Base-by-base conservation (phyloP, 148 eudicot species). In the Diospyros kaki region DNA sequence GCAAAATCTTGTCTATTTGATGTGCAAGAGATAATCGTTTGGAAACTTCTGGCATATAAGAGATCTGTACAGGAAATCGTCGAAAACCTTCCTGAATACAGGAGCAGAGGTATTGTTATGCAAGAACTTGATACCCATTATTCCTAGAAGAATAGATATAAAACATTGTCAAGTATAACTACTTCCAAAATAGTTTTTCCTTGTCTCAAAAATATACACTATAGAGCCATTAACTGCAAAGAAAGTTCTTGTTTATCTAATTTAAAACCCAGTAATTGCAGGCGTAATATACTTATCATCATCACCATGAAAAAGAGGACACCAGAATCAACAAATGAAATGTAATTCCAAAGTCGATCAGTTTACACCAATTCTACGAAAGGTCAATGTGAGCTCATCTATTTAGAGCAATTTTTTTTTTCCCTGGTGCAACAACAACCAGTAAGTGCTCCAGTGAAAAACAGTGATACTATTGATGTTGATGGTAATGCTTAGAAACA, bases 1-100 rank as follows among this genome's bases (percentile, higher is more conserved):
- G 82, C 43, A 71, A 62, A 84, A 92, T 86, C 84, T 90, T 94
- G 82, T 94, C 96, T 73, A 94, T 86, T 88, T 94, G 97, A 50
- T 89, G 88, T 17, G 98, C 97, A 81, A 94, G 89, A 76, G 98
- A 94, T 73, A 88, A 80, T 45, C 92, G 84, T 67, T 87, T 94
- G 77, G 76, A 46, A 83, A 94, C 82, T 83, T 89, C 98, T 28
- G 93, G 88, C 94, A 92, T 92, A 84, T 90, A 94, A 43, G 98
- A 85, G 65, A 76, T 78, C 60, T 89, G 87, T 66, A 92, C 80
- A 42, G 98, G 98, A 85, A 94, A 94, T 60, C 88, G 86, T 65
- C 84, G 90, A 75, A 94, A 88, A 72, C 84, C 81, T 69, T 89
- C 92, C 98, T 94, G 94, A 72, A 84, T 52, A 43, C 53, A 67